These are phyloP conservation scores for Dichotomocladium elegans DNA, from an alignment of 371 early-diverging fungal species.

Conservation along the genomic window DNA sequence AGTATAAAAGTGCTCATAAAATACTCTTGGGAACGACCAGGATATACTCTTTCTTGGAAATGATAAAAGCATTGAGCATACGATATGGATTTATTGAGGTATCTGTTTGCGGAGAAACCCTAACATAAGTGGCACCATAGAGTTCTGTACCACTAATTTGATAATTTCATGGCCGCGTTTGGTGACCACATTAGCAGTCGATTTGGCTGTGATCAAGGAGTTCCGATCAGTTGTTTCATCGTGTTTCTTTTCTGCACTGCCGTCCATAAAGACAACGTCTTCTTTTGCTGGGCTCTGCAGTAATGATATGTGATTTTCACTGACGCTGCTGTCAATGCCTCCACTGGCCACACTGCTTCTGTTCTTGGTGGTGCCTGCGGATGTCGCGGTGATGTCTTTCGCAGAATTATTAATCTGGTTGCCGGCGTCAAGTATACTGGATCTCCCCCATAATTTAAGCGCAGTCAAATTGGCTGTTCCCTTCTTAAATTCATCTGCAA, in stretches of 20 bases:
- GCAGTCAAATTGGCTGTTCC: conserved; percentile 23
- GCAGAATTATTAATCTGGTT: not conserved
- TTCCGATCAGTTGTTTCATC: not conserved
- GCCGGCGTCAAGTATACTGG: conserved; percentile 5
- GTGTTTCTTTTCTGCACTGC: not conserved
- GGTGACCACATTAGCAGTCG: conserved; percentile 42
- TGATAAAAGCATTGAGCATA: too few species aligned
- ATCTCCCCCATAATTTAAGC: not conserved
- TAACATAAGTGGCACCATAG: conserved; percentile 53
- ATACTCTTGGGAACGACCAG: too few species aligned
- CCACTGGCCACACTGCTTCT: not conserved
- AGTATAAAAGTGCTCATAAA: too few species aligned
- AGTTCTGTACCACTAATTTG: conserved; percentile 57
- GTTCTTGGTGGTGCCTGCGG: not conserved
- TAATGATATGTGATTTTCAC: too few species aligned
- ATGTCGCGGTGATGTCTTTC: conserved; percentile 4
- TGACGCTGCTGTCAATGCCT: not conserved
- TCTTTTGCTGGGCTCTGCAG: conserved; percentile 10
- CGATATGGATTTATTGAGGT: not conserved
- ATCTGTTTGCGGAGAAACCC: conserved; percentile 45
- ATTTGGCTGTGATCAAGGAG: conserved; percentile 7
- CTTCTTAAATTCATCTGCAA: conserved; percentile 51
- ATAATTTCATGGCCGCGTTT: conserved; percentile 54
- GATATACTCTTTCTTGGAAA: too few species aligned
- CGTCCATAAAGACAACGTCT: not conserved